phyloP scores from a whole-genome alignment of 306 rosid genomes.

The Senna siamea region DNA sequence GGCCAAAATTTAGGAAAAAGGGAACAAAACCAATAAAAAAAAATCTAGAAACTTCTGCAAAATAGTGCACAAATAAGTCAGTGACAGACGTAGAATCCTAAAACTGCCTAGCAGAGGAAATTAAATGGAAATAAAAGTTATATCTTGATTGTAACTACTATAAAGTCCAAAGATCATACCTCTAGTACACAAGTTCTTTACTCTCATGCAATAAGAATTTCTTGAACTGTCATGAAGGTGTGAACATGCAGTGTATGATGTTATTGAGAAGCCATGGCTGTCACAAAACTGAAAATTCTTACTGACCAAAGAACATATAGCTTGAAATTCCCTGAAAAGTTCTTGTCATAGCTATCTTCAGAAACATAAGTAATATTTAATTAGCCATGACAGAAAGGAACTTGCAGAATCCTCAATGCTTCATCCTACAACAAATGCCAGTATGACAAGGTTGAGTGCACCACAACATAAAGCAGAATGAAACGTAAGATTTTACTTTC shows the following conservation, averaged over 20 bases:
- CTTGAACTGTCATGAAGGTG: conserved; percentile 26
- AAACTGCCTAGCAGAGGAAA: conserved; percentile 19
- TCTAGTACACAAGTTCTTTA: conserved; percentile 11
- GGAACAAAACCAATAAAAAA: conserved; percentile 1
- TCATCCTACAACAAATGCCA: conserved; percentile 34
- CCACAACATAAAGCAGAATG: conserved; percentile 1
- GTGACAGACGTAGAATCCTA: not conserved
- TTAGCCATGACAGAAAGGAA: conserved; percentile 30
- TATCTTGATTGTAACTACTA: conserved; percentile 31
- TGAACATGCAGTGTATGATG: not conserved
- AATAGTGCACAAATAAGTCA: conserved; percentile 9
- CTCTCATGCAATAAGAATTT: conserved; percentile 2
- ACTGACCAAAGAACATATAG: conserved; percentile 12
- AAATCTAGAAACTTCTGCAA: conserved; percentile 24
- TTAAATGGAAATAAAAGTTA: not conserved
- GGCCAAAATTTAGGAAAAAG: not conserved
- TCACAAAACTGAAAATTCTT: conserved; percentile 29
- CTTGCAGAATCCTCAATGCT: conserved; percentile 10
- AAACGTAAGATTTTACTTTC: conserved; percentile 33
- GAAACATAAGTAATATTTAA: conserved; percentile 9
- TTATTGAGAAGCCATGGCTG: conserved; percentile 17
- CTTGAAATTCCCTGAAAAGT: conserved; percentile 17
- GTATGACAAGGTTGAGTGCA: conserved; percentile 12
- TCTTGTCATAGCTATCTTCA: conserved; percentile 30
- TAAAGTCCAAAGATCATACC: conserved; percentile 41